Evolutionary conservation across 768 basidiomycete genomes (phyloP).

Genomic region (Amanita fuliginea): DNA sequence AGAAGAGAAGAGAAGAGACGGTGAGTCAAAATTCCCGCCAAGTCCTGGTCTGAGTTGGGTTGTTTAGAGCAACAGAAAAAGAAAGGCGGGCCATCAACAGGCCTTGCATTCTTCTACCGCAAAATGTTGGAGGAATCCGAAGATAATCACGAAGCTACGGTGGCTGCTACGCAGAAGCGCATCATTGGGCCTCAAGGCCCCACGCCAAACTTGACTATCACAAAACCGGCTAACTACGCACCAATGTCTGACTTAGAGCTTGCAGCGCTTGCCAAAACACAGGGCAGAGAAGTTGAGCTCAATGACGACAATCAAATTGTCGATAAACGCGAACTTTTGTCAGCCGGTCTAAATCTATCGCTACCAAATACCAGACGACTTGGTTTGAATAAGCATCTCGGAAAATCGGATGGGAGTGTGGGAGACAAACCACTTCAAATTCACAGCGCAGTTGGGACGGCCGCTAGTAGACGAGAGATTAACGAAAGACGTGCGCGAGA

Average conservation of each 20-base stretch:
- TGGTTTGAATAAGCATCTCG: conserved; percentile 27
- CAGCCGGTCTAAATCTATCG: conserved; percentile 87
- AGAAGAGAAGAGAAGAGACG: conserved; percentile 83
- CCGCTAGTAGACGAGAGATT: conserved; percentile 73
- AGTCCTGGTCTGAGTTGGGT: neutral
- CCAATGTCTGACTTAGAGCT: conserved; percentile 66
- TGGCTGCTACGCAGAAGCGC: conserved; percentile 61
- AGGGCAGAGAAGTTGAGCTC: conserved; percentile 82
- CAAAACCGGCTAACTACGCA: conserved; percentile 54
- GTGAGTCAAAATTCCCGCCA: conserved; percentile 28
- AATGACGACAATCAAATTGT: conserved; percentile 98
- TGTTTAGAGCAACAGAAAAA: conserved; percentile 51
- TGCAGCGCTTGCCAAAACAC: conserved; percentile 52
- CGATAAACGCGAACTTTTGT: conserved; percentile 86
- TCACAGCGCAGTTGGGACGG: conserved; percentile 76
- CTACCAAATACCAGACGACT: conserved; percentile 69
- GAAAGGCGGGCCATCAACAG: conserved; percentile 44
- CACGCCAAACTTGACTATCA: conserved; percentile 60
- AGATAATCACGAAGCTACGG: conserved; percentile 75
- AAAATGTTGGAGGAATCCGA: conserved; percentile 71
- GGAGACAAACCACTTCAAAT: conserved; percentile 24
- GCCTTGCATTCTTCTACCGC: conserved; percentile 82
- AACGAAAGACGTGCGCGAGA: conserved; percentile 74
- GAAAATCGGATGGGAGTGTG: conserved; percentile 11
- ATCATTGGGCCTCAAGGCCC: conserved; percentile 56